Evolutionary conservation across 192 early-diverging fungal species (phyloP).

Genomic region (Lobosporangium transversale): DNA sequence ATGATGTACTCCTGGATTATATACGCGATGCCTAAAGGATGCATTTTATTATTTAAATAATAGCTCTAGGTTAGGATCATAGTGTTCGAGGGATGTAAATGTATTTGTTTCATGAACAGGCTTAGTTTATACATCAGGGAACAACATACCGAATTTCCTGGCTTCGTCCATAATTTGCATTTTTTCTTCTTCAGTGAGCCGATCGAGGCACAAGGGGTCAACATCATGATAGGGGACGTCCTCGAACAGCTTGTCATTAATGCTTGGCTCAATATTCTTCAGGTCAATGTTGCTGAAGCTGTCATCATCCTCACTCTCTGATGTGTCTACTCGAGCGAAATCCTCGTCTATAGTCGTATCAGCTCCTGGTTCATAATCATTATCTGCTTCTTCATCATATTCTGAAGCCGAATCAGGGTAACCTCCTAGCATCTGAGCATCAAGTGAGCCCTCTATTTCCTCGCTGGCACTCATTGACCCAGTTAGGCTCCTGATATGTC

Average conservation of each 20-base stretch:
- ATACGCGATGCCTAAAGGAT: conserved; percentile 15
- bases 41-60: too few species aligned
- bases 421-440: not conserved
- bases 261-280: conserved; percentile 55
- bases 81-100: too few species aligned
- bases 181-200: conserved; percentile 25
- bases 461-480: conserved; percentile 7
- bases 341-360: conserved; percentile 23
- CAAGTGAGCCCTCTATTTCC: conserved; percentile 3
- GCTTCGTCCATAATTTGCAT: conserved; percentile 25
- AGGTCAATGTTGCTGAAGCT: conserved; percentile 45
- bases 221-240: conserved; percentile 15
- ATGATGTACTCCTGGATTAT: conserved; percentile 16
- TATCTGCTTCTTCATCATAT: conserved; percentile 20
- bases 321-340: conserved; percentile 4
- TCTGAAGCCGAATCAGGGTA: conserved; percentile 4
- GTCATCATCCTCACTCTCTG: conserved; percentile 39
- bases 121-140: too few species aligned
- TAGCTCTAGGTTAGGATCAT: too few species aligned
- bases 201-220: conserved; percentile 21
- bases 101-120: too few species aligned
- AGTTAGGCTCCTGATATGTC: not conserved
- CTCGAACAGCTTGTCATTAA: conserved; percentile 33
- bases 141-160: conserved; percentile 22
- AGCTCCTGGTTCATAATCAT: conserved; percentile 18